Percentiles rank a stretch among this genome's conserved stretches.
Conservation (phyloP, 2,329 filamentous ascomycete genomes). For the Geoglossum cookeanum region DNA sequence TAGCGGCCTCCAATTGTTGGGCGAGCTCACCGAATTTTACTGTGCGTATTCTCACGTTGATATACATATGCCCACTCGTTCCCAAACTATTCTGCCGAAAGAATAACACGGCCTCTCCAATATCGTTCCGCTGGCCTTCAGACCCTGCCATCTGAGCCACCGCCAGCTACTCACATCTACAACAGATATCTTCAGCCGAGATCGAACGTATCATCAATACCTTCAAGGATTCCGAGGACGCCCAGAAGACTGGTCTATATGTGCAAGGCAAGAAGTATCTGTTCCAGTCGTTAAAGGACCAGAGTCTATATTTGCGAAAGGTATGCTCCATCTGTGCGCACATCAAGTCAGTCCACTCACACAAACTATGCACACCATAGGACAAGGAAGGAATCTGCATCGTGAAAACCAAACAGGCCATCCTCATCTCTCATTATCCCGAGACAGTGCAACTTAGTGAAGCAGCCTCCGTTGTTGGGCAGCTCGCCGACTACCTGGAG, state of each 20-base stretch:
- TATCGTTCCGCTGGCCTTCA: neutral
- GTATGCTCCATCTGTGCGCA: conserved; percentile 28
- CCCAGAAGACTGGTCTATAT: conserved; percentile 54
- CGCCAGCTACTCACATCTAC: neutral
- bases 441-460: conserved; percentile 55
- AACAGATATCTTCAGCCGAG: conserved; percentile 32
- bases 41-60: conserved; percentile 31
- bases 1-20: conserved; percentile 64
- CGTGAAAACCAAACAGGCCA: conserved; percentile 72
- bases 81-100: neutral
- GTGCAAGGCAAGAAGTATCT: conserved; percentile 63
- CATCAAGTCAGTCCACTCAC: neutral
- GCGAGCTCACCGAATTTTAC: conserved; percentile 50
- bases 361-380: conserved; percentile 21
- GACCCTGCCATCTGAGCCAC: neutral
- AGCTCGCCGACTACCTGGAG: conserved; percentile 74
- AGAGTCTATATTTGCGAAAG: conserved; percentile 71
- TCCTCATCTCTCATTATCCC: conserved; percentile 74
- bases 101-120: neutral
- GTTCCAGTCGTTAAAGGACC: conserved; percentile 53
- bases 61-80: neutral
- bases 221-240: conserved; percentile 38
- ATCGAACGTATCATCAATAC: conserved; percentile 33
- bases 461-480: conserved; percentile 60
- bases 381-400: conserved; percentile 66